These are phyloP conservation scores for Cynanchum wilfordii DNA, from an alignment of 257 asterid genomes.

Conservation along the genomic window DNA sequence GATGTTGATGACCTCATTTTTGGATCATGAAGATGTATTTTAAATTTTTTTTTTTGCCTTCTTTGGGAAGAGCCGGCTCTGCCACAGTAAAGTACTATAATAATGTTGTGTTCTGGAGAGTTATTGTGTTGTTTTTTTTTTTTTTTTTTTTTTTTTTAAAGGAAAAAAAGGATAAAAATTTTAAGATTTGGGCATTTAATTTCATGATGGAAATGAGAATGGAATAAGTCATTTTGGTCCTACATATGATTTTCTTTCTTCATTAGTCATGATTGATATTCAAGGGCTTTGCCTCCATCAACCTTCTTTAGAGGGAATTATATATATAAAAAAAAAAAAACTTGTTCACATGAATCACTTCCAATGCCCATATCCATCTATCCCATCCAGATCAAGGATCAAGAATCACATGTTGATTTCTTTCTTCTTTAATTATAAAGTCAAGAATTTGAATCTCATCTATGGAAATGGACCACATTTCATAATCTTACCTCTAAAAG, in stretches of 20 bases:
- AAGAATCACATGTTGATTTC: background rate
- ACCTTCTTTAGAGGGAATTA: too few relatives aligned
- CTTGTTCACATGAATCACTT: background rate
- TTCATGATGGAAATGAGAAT: background rate
- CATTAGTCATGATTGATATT: conserved; percentile 3
- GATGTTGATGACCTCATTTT: conserved; percentile 9
- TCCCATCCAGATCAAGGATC: too few relatives aligned
- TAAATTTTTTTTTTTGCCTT: background rate
- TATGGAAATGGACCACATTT: too few relatives aligned
- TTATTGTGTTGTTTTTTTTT: too few relatives aligned
- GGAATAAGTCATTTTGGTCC: conserved; percentile 7
- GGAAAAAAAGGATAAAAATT: too few relatives aligned
- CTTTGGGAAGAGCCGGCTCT: background rate
- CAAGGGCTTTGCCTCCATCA: background rate
- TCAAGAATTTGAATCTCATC: too few relatives aligned
- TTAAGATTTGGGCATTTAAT: too few relatives aligned
- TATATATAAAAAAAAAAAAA: background rate
- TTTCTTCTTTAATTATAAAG: too few relatives aligned
- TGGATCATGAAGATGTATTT: conserved; percentile 6
- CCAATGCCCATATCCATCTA: background rate
- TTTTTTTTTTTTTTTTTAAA: too few relatives aligned
- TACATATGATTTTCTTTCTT: background rate
- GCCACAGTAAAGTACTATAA: too few relatives aligned
- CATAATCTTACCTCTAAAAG: too few relatives aligned
- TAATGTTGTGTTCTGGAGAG: too few relatives aligned